Conservation (phyloP, 352 stramenopile genomes). For the Globisporangium yorkense region DNA sequence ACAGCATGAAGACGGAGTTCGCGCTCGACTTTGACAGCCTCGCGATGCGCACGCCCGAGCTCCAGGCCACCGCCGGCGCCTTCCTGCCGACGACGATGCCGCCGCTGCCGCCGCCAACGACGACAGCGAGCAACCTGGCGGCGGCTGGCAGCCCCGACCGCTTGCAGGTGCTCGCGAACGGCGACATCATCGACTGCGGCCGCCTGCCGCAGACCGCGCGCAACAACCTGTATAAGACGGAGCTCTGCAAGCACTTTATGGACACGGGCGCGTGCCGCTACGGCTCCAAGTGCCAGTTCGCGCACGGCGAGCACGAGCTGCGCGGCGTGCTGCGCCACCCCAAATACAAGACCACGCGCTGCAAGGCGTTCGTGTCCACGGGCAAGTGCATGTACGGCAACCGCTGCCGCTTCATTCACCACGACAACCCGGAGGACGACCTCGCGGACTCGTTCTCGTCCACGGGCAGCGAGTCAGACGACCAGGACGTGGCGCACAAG, state of each 20-base stretch:
- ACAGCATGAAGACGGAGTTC: constrained; percentile 13
- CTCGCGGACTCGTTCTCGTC: constrained; percentile 38
- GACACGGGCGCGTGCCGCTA: constrained; percentile 86
- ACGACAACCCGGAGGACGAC: constrained; percentile 35
- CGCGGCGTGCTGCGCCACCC: constrained; percentile 82
- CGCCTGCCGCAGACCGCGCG: constrained; percentile 67
- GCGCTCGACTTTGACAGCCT: constrained; percentile 1
- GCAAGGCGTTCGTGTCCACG: constrained; percentile 83
- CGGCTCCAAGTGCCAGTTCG: constrained; percentile 87
- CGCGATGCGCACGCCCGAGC: constrained; percentile 1
- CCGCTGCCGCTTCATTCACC: constrained; percentile 87
- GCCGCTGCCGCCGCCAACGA: constrained; percentile 2
- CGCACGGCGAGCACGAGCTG: constrained; percentile 81
- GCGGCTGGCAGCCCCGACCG: constrained; percentile 27
- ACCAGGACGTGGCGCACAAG: constrained; percentile 39
- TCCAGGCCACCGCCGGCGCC: not conserved
- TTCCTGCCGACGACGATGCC: constrained; percentile 1
- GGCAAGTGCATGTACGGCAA: constrained; percentile 86
- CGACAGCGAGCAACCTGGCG: not conserved
- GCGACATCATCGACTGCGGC: constrained; percentile 80
- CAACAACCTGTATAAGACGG: constrained; percentile 91
- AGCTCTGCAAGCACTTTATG: constrained; percentile 88
- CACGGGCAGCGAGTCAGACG: constrained; percentile 63
- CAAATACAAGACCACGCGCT: constrained; percentile 90
- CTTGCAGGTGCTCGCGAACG: constrained; percentile 82